Base-by-base conservation (phyloP, 257 asterid genomes). In the Nicotiana obtusifolia region DNA sequence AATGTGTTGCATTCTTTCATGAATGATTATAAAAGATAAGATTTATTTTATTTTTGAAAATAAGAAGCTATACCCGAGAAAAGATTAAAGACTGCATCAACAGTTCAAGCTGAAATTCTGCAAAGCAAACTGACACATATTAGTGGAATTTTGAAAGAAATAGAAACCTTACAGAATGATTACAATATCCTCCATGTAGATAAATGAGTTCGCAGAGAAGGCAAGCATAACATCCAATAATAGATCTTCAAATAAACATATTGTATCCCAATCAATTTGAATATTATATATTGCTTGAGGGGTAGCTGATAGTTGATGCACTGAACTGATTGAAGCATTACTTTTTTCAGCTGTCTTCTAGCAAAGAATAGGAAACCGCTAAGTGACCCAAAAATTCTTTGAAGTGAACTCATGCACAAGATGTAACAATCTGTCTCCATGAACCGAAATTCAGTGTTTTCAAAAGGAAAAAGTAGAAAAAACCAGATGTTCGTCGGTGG, bases 31-130 rank as follows among this genome's bases (percentile, higher is more conserved):
- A 20, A 33, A 49, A 24, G 61, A 73, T 14, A 47, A 13, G 24
- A 44, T 30, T 30, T 30, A 30, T 30, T n/a, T 11, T 17, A 53
- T 22, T 78, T 78, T 41, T 33, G 44, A 30, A 67, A 7, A 31
- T 16, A 61, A 80, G 69, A 78, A 33, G 19, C 22, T 24, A 24
- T 89, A 96, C 99, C 97, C 98, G 97, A 82, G 98, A 93, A 87
- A 94, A 94, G 84, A 88, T 86, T 53, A 96, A 91, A 11, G 98
- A 96, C 87, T 96, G 99, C 98, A 94, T 96, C 89, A 94, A 85
- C 76, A 96, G 95, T 87, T 94, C 99, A 49, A 96, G 95, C 97
- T 86, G 98, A 90, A 96, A 96, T 57, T 94, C 99, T 96, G 98
- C 91, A 92, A 85, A 82, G 85, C 73, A 82, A 33, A 65, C 78